Percentiles rank a stretch among this genome's conserved stretches.
Conservation (phyloP, 2,329 filamentous ascomycete species). For the Colletotrichum agaves region DNA sequence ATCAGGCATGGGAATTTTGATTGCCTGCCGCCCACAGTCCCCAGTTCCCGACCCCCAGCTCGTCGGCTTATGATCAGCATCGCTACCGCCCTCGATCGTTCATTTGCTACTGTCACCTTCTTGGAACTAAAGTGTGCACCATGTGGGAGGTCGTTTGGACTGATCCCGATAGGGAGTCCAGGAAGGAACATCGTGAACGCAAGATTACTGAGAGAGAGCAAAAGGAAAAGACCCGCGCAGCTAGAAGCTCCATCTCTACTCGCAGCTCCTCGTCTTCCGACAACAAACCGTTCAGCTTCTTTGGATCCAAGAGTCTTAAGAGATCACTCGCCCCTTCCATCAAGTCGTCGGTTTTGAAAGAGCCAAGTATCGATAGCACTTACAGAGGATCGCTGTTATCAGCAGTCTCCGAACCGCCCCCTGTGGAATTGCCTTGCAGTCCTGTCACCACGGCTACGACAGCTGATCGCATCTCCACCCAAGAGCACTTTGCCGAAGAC, state of each 20-base stretch:
- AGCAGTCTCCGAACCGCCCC: slow-evolving; percentile 25
- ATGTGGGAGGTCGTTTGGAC: slow-evolving; percentile 72
- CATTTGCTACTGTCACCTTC: not conserved
- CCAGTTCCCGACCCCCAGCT: not conserved
- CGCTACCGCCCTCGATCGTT: not conserved
- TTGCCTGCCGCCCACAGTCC: not conserved
- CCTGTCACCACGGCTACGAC: slow-evolving; percentile 4
- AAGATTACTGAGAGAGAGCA: slow-evolving; percentile 55
- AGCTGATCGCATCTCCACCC: slow-evolving; percentile 12
- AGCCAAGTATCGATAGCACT: slow-evolving; percentile 29
- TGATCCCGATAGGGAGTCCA: slow-evolving; percentile 62
- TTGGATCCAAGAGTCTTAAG: slow-evolving; percentile 53
- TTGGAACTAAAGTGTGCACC: slow-evolving; percentile 24
- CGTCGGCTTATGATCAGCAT: slow-evolving; percentile 14
- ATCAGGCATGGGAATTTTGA: slow-evolving; percentile 22
- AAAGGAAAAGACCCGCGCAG: slow-evolving; percentile 46
- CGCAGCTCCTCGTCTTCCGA: slow-evolving; percentile 56
- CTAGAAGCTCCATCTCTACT: slow-evolving; percentile 52
- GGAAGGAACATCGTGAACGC: slow-evolving; percentile 62
- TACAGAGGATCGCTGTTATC: slow-evolving; percentile 33
- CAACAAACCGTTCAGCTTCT: slow-evolving; percentile 55
- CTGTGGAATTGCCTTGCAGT: slow-evolving; percentile 14
- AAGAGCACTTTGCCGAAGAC: slow-evolving; percentile 29
- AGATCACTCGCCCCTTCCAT: slow-evolving; percentile 42
- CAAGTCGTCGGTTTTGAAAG: slow-evolving; percentile 31